These are phyloP conservation scores for Ilyonectria robusta DNA, from an alignment of 2,329 filamentous ascomycete genomes.

Conservation along the genomic window DNA sequence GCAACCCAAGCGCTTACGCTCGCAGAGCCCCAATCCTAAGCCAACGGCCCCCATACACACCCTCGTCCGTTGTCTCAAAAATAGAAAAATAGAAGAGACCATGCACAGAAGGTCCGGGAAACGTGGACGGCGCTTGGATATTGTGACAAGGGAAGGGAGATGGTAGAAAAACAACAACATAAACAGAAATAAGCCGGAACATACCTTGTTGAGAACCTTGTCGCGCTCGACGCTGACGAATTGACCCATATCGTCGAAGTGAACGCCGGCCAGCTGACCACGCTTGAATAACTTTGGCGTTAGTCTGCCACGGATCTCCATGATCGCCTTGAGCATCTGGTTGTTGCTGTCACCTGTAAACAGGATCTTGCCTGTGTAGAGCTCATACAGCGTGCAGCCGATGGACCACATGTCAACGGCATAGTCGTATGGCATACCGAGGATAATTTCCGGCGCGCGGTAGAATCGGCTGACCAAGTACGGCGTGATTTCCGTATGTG, in stretches of 20 bases:
- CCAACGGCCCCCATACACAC: constrained; percentile 36
- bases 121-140: constrained; percentile 35
- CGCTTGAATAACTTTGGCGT: constrained; percentile 90
- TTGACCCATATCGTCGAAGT: constrained; percentile 88
- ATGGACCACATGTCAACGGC: constrained; percentile 98
- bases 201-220: constrained; percentile 86
- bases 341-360: constrained; percentile 98
- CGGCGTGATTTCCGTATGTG: constrained; percentile 87
- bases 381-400: constrained; percentile 95
- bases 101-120: constrained; percentile 28
- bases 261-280: constrained; percentile 80
- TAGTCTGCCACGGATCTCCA: constrained; percentile 95
- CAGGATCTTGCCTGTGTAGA: constrained; percentile 97
- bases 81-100: constrained; percentile 40
- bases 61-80: constrained; percentile 25
- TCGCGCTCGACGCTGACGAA: constrained; percentile 90
- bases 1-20: constrained; percentile 43
- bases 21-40: constrained; percentile 36
- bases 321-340: constrained; percentile 96
- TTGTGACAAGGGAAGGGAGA: constrained; percentile 35
- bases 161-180: constrained; percentile 33
- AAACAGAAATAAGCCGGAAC: constrained; percentile 48
- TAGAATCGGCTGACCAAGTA: constrained; percentile 99
- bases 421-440: constrained; percentile 96
- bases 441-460: constrained; percentile 94